These are phyloP conservation scores for Candolleomyces efflorescens DNA, from an alignment of 768 basidiomycete species.

Conservation along the genomic window DNA sequence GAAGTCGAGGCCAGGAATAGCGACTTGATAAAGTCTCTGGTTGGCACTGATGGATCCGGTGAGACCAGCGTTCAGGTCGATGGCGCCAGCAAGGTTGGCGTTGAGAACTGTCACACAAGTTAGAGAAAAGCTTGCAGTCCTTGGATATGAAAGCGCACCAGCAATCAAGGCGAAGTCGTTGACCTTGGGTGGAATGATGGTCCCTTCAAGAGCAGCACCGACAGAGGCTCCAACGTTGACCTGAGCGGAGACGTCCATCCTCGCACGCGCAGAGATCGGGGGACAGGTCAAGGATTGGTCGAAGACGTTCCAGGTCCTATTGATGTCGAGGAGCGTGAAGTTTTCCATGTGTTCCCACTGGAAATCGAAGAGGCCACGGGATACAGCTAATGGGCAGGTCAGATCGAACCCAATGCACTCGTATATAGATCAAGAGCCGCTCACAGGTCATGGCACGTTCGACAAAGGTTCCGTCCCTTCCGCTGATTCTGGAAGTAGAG, in stretches of 20 bases:
- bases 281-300: conserved; percentile 24
- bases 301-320: conserved; percentile 28
- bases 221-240: conserved; percentile 31
- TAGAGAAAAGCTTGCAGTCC: not conserved
- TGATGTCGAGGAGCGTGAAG: conserved; percentile 26
- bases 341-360: conserved; percentile 24
- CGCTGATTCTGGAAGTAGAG: not conserved
- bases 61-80: no score
- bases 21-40: no score
- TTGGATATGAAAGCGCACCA: not conserved
- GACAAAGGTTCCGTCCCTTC: not conserved
- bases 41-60: no score
- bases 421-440: not conserved
- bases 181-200: conserved; percentile 40
- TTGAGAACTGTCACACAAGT: no score
- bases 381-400: not conserved
- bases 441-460: not conserved
- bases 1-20: no score
- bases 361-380: conserved; percentile 26
- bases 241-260: conserved; percentile 25
- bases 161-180: not conserved
- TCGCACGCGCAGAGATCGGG: conserved; percentile 19
- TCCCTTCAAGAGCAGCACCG: conserved; percentile 39
- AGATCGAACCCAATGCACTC: not conserved
- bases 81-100: no score